Evolutionary conservation across 495 filamentous ascomycete species (phyloP).

Genomic region (Penicillium chermesinum): DNA sequence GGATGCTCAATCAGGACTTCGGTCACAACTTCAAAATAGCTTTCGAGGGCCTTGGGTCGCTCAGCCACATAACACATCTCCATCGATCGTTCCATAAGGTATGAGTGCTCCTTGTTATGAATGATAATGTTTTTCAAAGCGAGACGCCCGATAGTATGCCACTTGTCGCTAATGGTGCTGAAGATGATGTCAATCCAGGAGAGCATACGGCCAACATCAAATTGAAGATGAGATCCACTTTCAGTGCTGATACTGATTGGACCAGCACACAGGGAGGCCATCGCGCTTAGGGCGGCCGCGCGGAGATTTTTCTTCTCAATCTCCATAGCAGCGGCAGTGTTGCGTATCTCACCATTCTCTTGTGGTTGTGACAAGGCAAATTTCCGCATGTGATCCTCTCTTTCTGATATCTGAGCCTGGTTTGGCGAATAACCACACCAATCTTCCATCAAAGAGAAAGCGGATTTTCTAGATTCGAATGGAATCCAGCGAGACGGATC

Average conservation of each 20-base stretch:
- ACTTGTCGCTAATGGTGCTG: slow-evolving; percentile 78
- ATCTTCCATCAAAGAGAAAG: slow-evolving; percentile 95
- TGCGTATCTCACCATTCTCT: slow-evolving; percentile 64
- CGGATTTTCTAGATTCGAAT: slow-evolving; percentile 88
- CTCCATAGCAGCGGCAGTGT: slow-evolving; percentile 82
- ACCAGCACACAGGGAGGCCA: slow-evolving; percentile 90
- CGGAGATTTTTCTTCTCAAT: slow-evolving; percentile 91
- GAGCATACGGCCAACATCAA: slow-evolving; percentile 88
- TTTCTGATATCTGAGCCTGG: slow-evolving; percentile 69
- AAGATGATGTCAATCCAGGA: slow-evolving; percentile 95
- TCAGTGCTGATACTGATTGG: slow-evolving; percentile 85
- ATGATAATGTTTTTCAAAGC: slow-evolving; percentile 87
- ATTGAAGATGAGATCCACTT: slow-evolving; percentile 74
- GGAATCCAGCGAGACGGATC: slow-evolving; percentile 90
- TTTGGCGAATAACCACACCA: slow-evolving; percentile 98
- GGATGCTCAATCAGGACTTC: slow-evolving; percentile 75
- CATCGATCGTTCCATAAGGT: slow-evolving; percentile 80
- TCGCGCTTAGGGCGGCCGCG: slow-evolving; percentile 86
- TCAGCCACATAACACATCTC: slow-evolving; percentile 71
- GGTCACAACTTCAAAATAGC: slow-evolving; percentile 90
- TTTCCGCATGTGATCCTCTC: slow-evolving; percentile 85
- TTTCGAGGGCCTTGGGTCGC: slow-evolving; percentile 77
- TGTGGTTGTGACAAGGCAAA: slow-evolving; percentile 63
- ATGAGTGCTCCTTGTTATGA: slow-evolving; percentile 80
- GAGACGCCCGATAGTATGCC: slow-evolving; percentile 83